Conservation (phyloP, 306 rosid species). For the Hippophae rhamnoides region DNA sequence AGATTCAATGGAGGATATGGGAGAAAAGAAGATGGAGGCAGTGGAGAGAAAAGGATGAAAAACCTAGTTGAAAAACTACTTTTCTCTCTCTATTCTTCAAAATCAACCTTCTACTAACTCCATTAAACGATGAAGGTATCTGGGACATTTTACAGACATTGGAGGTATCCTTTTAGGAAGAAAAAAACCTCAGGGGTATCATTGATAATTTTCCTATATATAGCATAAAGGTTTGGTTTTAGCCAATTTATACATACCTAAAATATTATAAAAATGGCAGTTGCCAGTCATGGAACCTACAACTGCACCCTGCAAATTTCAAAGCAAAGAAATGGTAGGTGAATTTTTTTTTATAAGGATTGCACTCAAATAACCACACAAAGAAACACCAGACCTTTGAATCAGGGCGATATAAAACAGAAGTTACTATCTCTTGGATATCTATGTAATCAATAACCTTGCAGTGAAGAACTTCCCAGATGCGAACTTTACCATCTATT, state of each 20-base stretch:
- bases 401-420: constrained; percentile 68
- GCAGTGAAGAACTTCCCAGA: constrained; percentile 71
- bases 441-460: constrained; percentile 76
- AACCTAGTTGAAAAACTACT: no score
- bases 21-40: no score
- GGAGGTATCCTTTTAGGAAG: no score
- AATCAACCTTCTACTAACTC: no score
- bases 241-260: constrained; percentile 36
- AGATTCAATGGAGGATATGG: no score
- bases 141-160: no score
- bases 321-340: constrained; percentile 11
- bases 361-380: background rate
- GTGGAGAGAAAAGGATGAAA: no score
- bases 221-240: background rate
- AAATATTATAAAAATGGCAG: constrained; percentile 50
- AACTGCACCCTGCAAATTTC: constrained; percentile 57
- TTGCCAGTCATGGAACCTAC: constrained; percentile 75
- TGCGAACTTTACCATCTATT: constrained; percentile 91
- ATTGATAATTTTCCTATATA: background rate
- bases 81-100: no score
- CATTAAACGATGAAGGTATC: no score
- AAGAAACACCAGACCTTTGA: constrained; percentile 50
- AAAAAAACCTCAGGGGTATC: background rate
- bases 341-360: background rate
- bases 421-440: constrained; percentile 73